phyloP scores from a whole-genome alignment of 2,329 filamentous ascomycete genomes.

The Penicillium polonicum region DNA sequence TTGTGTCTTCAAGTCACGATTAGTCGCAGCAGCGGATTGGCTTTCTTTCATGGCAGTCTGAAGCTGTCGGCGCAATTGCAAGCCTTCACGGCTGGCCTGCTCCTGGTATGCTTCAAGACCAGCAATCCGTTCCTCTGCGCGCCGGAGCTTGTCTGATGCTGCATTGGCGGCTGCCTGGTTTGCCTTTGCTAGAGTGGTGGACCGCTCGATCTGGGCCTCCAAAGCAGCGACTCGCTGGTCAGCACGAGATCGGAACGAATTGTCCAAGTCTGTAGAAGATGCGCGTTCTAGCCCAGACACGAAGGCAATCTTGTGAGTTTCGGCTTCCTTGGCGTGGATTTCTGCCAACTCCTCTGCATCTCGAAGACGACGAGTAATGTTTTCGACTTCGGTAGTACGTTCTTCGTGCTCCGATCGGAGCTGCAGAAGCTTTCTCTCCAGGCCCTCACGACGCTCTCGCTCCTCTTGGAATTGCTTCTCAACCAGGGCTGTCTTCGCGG shows the following conservation, averaged over 20 bases:
- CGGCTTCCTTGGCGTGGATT: conserved; percentile 82
- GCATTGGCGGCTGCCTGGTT: conserved; percentile 86
- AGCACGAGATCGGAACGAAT: conserved; percentile 36
- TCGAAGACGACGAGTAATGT: conserved; percentile 68
- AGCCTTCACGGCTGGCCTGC: conserved; percentile 88
- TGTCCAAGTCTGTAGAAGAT: conserved; percentile 43
- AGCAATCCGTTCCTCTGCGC: conserved; percentile 93
- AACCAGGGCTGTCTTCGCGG: conserved; percentile 71
- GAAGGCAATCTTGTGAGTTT: conserved; percentile 78
- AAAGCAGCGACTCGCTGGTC: conserved; percentile 66
- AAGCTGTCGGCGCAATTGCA: conserved; percentile 84
- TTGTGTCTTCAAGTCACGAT: conserved; percentile 77
- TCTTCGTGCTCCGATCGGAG: conserved; percentile 82
- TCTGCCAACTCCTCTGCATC: conserved; percentile 88
- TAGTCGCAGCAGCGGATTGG: conserved; percentile 75
- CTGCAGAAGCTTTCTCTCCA: conserved; percentile 73
- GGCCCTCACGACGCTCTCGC: conserved; percentile 67
- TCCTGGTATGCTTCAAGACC: conserved; percentile 97
- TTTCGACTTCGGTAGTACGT: conserved; percentile 72
- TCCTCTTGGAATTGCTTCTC: conserved; percentile 80
- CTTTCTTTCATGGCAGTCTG: conserved; percentile 80
- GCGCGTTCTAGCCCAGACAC: conserved; percentile 79
- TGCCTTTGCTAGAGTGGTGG: conserved; percentile 77
- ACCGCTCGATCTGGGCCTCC: conserved; percentile 74
- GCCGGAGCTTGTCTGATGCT: conserved; percentile 83